phyloP scores from a whole-genome alignment of 495 filamentous ascomycete genomes.

The Penicillium dipodomyicola region DNA sequence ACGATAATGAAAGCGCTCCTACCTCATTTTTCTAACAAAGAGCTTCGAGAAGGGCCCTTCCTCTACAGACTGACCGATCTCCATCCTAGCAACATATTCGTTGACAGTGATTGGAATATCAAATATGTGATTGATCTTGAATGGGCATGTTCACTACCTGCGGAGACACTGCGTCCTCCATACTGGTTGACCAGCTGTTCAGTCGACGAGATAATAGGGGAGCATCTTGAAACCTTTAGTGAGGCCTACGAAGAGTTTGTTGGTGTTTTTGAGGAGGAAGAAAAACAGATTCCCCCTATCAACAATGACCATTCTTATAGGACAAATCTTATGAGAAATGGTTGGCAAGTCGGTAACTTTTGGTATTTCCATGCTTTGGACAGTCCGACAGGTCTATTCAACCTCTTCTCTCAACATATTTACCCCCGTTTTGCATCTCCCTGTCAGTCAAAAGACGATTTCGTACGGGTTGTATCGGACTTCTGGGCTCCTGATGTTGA shows the following conservation, averaged over 20 bases:
- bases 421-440: conserved; percentile 8
- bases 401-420: conserved; percentile 17
- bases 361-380: conserved; percentile 32
- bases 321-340: conserved; percentile 20
- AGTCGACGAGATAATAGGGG: conserved; percentile 21
- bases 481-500: conserved; percentile 12
- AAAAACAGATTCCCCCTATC: conserved; percentile 1
- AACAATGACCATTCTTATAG: conserved; percentile 1
- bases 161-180: conserved; percentile 23
- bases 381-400: conserved; percentile 22
- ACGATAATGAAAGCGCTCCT: neutral
- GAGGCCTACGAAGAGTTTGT: conserved; percentile 3
- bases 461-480: conserved; percentile 5
- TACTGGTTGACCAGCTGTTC: conserved; percentile 26
- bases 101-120: conserved; percentile 26
- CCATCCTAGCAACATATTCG: conserved; percentile 19
- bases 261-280: conserved; percentile 11
- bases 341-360: conserved; percentile 20
- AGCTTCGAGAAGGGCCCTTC: conserved; percentile 3
- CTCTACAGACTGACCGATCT: no score
- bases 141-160: conserved; percentile 30
- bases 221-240: conserved; percentile 6
- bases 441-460: neutral
- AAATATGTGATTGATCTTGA: conserved; percentile 31
- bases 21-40: neutral